These are phyloP conservation scores for Lunularia cruciata DNA, from an alignment of 225 moss, liverwort and hornwort genomes.

Conservation along the genomic window DNA sequence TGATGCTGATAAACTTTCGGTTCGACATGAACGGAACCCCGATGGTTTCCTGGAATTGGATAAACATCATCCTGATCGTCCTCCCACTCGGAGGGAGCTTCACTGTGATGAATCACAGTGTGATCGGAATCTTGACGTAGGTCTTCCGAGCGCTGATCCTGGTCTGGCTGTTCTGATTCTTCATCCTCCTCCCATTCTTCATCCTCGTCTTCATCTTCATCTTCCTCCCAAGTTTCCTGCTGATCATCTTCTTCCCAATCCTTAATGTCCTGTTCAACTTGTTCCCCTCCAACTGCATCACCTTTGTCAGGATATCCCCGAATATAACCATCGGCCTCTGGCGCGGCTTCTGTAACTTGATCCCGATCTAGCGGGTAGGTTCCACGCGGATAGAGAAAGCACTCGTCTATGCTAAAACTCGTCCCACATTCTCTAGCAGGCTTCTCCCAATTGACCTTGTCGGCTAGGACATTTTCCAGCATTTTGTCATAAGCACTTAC, in stretches of 20 bases:
- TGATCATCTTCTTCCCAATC: neutral
- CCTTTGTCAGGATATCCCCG: neutral
- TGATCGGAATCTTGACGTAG: neutral
- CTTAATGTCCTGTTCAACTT: neutral
- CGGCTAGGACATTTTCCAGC: constrained; percentile 9
- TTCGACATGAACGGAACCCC: neutral
- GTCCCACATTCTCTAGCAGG: constrained; percentile 1
- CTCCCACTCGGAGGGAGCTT: neutral
- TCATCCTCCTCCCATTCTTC: neutral
- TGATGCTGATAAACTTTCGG: neutral
- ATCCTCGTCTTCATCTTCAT: neutral
- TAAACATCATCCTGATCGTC: constrained; percentile 4
- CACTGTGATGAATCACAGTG: neutral
- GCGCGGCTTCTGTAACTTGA: neutral
- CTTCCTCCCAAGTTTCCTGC: too few species aligned
- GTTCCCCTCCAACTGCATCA: neutral
- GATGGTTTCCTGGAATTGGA: too few species aligned
- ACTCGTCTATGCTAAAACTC: constrained; percentile 18
- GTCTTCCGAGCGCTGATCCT: neutral
- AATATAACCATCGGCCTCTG: too few species aligned
- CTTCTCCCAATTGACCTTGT: constrained; percentile 18
- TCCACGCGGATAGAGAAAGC: constrained; percentile 11
- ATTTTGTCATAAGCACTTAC: constrained; percentile 10
- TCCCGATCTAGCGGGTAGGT: constrained; percentile 4
- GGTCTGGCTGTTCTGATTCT: neutral